These are phyloP conservation scores for Dipteronia sinensis DNA, from an alignment of 345 rosid genomes.

Conservation along the genomic window DNA sequence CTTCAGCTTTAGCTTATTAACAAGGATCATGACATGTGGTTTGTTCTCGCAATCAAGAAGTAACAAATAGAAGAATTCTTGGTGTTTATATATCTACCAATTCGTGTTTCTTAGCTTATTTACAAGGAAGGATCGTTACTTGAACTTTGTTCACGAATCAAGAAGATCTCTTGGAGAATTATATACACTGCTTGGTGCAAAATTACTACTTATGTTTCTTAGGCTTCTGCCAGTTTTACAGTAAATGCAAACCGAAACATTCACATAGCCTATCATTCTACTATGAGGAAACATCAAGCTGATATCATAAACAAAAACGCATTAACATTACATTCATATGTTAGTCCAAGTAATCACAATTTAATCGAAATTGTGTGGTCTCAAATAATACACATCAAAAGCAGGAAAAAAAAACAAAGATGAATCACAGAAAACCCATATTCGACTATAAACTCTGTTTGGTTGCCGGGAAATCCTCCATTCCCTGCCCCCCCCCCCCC, in stretches of 20 bases:
- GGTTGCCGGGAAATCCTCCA: not conserved
- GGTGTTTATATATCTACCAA: not conserved
- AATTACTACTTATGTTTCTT: not conserved
- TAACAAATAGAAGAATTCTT: not conserved
- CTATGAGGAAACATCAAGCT: not conserved
- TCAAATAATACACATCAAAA: not conserved
- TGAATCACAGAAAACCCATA: not conserved
- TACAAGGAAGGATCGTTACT: not conserved
- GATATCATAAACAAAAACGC: not conserved
- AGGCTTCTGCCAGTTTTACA: not conserved
- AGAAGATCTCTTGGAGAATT: not conserved
- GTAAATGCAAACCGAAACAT: slow-evolving; percentile 8
- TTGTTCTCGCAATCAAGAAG: not conserved
- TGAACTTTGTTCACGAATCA: not conserved
- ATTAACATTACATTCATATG: too few species aligned
- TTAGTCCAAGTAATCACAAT: not conserved
- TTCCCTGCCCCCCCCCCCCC: too few species aligned
- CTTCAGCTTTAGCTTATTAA: not conserved
- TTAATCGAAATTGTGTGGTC: not conserved
- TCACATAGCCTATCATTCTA: too few species aligned
- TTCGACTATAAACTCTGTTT: not conserved
- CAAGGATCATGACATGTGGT: not conserved
- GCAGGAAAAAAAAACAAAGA: too few species aligned
- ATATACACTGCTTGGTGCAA: not conserved
- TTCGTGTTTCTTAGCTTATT: not conserved